Evolutionary conservation across 2,329 filamentous ascomycete genomes (phyloP).

Genomic region (Plenodomus biglobosus): DNA sequence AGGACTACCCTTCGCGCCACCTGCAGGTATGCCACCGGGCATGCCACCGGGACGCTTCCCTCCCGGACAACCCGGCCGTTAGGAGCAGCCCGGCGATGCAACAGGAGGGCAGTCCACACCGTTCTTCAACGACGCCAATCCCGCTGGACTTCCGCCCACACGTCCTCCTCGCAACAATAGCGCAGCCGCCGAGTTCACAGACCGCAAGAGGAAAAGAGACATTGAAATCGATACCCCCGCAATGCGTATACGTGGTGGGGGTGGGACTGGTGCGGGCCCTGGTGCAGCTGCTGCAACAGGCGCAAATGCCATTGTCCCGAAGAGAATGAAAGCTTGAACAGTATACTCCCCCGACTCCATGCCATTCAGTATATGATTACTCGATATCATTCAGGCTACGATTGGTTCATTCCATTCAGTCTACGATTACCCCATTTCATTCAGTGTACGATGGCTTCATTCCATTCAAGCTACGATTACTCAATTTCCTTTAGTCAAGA

Average conservation of each 20-base stretch:
- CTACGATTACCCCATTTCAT: no score
- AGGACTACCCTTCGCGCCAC: slow-evolving; percentile 31
- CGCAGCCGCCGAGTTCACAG: slow-evolving; percentile 4
- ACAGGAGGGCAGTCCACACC: slow-evolving; percentile 7
- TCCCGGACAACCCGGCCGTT: slow-evolving; percentile 30
- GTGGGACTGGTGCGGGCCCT: slow-evolving; percentile 1
- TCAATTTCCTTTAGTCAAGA: no score
- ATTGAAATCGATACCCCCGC: slow-evolving; percentile 19
- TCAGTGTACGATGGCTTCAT: no score
- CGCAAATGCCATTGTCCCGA: slow-evolving; percentile 19
- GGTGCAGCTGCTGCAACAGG: slow-evolving; percentile 20
- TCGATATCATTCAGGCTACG: no score
- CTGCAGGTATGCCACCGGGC: slow-evolving; percentile 33
- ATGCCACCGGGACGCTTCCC: slow-evolving; percentile 26
- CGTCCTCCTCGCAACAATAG: not conserved
- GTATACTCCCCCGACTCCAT: no score
- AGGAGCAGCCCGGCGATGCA: slow-evolving; percentile 15
- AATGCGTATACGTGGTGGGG: slow-evolving; percentile 10
- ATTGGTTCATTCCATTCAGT: no score
- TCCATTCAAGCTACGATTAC: no score
- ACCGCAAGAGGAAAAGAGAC: slow-evolving; percentile 13
- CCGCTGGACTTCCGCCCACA: not conserved
- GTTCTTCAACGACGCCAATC: slow-evolving; percentile 3
- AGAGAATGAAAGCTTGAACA: not conserved
- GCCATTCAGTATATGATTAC: no score